Evolutionary conservation across 495 filamentous ascomycete genomes (phyloP).

Genomic region (Paragyromitra xinjiangensis): DNA sequence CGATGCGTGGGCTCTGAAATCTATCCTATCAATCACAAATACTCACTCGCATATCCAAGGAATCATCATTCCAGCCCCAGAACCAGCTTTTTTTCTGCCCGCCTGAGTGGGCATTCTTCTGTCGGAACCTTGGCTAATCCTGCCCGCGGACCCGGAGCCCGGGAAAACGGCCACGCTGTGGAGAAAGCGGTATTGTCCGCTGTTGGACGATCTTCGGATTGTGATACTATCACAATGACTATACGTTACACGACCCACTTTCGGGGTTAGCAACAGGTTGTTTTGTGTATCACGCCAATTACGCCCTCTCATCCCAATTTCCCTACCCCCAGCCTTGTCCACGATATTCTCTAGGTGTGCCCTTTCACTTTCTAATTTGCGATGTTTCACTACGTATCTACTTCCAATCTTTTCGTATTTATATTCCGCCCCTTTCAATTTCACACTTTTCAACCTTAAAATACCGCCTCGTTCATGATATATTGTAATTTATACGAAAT

Average conservation of each 20-base stretch:
- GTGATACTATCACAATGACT: neutral
- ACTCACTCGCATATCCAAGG: neutral
- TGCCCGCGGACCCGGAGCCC: neutral
- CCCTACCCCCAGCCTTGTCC: neutral
- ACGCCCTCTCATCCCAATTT: neutral
- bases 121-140: neutral
- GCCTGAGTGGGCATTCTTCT: neutral
- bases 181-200: neutral
- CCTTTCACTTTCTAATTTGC: neutral
- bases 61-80: neutral
- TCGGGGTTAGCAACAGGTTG: neutral
- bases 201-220: neutral
- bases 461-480: neutral
- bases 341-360: neutral
- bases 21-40: neutral
- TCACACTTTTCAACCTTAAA: slow-evolving; percentile 1
- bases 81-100: neutral
- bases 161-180: neutral
- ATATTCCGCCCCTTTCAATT: neutral
- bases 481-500: slow-evolving; percentile 2
- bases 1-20: no score
- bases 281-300: neutral
- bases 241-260: neutral
- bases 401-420: neutral
- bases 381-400: neutral